Evolutionary conservation across 1,284 basidiomycete species (phyloP).

Genomic region (Trametes sp.): DNA sequence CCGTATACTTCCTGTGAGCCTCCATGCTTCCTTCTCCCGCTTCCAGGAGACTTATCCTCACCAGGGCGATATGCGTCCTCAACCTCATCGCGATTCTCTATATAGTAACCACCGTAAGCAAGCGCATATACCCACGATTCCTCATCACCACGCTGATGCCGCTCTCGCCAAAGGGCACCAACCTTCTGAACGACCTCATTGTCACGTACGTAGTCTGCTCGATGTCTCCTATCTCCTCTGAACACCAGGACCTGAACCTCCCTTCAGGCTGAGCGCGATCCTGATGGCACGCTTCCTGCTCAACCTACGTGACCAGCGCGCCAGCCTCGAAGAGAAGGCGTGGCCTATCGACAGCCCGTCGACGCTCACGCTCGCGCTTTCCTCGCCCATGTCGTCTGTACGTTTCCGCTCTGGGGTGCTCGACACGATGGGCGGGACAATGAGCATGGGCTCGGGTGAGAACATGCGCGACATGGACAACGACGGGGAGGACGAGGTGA

Average conservation of each 20-base stretch:
- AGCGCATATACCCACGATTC: background rate
- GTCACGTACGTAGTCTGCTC: constrained; percentile 21
- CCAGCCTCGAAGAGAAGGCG: constrained; percentile 8
- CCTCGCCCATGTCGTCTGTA: constrained; percentile 8
- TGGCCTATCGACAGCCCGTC: background rate
- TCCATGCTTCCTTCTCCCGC: background rate
- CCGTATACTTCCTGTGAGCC: constrained; percentile 28
- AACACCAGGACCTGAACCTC: background rate
- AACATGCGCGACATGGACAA: background rate
- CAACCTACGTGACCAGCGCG: constrained; percentile 29
- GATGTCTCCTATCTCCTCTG: background rate
- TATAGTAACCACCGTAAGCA: constrained; percentile 19
- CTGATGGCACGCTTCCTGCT: constrained; percentile 33
- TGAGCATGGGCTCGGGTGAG: constrained; percentile 7
- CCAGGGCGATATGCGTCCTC: constrained; percentile 24
- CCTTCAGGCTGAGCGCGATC: constrained; percentile 22
- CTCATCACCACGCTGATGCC: background rate
- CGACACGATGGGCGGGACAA: constrained; percentile 15
- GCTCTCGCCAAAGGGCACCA: constrained; percentile 11
- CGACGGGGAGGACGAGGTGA: background rate
- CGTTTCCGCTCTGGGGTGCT: constrained; percentile 10
- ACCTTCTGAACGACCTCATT: constrained; percentile 30
- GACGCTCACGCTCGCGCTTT: background rate
- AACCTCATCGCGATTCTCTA: constrained; percentile 27
- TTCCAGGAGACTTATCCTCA: background rate